phyloP scores from a whole-genome alignment of 768 basidiomycete genomes.

The Tulasnella sp. region DNA sequence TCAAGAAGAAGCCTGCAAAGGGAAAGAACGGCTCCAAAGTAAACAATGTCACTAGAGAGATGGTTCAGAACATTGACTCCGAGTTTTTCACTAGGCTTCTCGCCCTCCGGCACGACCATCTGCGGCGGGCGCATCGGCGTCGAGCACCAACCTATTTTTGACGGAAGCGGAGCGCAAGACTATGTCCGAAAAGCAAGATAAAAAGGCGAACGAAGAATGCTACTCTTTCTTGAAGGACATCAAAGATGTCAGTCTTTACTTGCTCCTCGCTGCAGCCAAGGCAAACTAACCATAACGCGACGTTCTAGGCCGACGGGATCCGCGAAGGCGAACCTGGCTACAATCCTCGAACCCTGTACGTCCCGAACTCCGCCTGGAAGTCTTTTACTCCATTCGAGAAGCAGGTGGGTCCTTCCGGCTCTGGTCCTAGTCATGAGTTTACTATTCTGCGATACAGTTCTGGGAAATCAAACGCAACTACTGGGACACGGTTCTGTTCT shows the following conservation, averaged over 20 bases:
- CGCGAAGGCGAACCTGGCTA: conserved; percentile 74
- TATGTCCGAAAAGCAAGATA: conserved; percentile 67
- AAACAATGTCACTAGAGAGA: neutral
- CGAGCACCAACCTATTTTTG: conserved; percentile 36
- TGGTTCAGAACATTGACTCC: neutral
- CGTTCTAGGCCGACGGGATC: conserved; percentile 60
- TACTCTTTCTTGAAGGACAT: conserved; percentile 63
- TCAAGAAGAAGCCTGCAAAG: conserved; percentile 14
- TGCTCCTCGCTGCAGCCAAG: neutral
- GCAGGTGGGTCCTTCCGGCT: conserved; percentile 39
- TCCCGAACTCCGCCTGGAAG: conserved; percentile 67
- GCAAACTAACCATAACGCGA: neutral
- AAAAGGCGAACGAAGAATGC: conserved; percentile 65
- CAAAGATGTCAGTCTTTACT: conserved; percentile 45
- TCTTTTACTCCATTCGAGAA: conserved; percentile 92
- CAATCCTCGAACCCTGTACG: conserved; percentile 76
- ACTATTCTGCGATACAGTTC: conserved; percentile 19
- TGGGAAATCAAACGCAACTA: conserved; percentile 93
- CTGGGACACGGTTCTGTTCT: conserved; percentile 93
- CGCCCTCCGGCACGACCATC: conserved; percentile 17
- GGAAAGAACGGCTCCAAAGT: neutral
- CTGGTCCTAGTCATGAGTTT: too few species aligned
- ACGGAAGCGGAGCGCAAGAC: conserved; percentile 74
- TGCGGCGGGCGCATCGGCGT: conserved; percentile 15
- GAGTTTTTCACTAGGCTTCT: neutral